These are phyloP conservation scores for Lentinus polychrous DNA, from an alignment of 1,284 basidiomycete species.

Conservation along the genomic window DNA sequence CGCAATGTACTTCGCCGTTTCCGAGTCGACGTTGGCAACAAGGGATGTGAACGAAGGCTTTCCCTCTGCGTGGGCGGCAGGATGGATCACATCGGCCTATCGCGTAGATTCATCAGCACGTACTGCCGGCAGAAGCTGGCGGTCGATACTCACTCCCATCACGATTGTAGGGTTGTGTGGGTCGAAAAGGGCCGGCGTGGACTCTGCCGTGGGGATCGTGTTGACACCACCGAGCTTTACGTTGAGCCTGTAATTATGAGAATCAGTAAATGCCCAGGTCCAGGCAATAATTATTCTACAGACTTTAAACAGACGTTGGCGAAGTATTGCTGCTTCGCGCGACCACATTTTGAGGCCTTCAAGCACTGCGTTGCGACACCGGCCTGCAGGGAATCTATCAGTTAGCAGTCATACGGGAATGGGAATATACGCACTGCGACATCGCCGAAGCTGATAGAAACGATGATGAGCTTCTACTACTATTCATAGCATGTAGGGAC, in stretches of 20 bases:
- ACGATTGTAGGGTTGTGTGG: conserved; percentile 68
- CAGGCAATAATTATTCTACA: conserved; percentile 14
- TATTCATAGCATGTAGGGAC: not conserved
- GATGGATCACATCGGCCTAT: conserved; percentile 74
- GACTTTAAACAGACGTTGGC: conserved; percentile 78
- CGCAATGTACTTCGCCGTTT: conserved; percentile 46
- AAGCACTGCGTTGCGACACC: conserved; percentile 73
- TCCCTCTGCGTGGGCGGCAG: conserved; percentile 63
- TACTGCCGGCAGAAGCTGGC: not conserved
- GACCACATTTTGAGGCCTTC: conserved; percentile 52
- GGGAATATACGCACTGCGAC: conserved; percentile 37
- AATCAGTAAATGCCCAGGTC: not conserved
- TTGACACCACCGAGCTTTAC: conserved; percentile 80
- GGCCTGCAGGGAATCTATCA: conserved; percentile 29
- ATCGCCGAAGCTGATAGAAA: conserved; percentile 57
- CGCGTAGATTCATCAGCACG: conserved; percentile 16
- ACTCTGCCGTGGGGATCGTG: conserved; percentile 57
- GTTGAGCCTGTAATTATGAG: conserved; percentile 54
- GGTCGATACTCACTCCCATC: conserved; percentile 45
- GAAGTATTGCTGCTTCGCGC: conserved; percentile 66
- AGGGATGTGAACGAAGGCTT: conserved; percentile 72
- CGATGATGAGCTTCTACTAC: not conserved
- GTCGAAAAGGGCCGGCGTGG: conserved; percentile 57
- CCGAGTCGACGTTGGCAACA: conserved; percentile 67
- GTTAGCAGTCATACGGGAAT: not conserved